Conservation (phyloP, 305 asterid genomes). For the Fraxinus sp. region DNA sequence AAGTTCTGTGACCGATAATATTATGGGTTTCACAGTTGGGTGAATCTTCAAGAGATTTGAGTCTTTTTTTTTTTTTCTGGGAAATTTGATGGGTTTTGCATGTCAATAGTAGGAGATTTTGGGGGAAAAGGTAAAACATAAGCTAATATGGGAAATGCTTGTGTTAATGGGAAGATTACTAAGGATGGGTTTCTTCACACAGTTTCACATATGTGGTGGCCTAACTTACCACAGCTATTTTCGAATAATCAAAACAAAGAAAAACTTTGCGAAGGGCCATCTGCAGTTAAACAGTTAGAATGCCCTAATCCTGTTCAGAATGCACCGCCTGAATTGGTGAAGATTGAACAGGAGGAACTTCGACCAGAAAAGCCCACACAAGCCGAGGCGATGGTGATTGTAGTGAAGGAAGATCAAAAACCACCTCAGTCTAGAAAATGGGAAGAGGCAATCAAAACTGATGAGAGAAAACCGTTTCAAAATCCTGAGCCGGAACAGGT, state of each 20-base stretch:
- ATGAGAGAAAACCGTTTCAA: constrained; percentile 22
- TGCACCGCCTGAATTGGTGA: constrained; percentile 40
- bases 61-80: neutral
- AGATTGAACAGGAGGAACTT: constrained; percentile 28
- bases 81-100: neutral
- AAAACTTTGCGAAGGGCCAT: neutral
- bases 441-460: constrained; percentile 33
- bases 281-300: constrained; percentile 17
- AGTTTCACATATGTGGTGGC: constrained; percentile 35
- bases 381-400: constrained; percentile 18
- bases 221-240: constrained; percentile 27
- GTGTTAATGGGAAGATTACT: constrained; percentile 34
- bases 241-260: constrained; percentile 24
- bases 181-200: constrained; percentile 34
- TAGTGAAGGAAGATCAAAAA: constrained; percentile 27
- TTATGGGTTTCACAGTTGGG: constrained; percentile 10
- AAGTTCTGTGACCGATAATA: constrained; percentile 1
- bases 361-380: constrained; percentile 17
- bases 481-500: neutral
- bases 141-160: constrained; percentile 44
- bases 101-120: neutral
- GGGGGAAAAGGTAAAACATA: constrained; percentile 14
- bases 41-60: neutral
- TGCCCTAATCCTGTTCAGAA: neutral
- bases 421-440: constrained; percentile 23